These are phyloP conservation scores for Ganoderma lucidum DNA, from an alignment of 1,284 basidiomycete species.

Conservation along the genomic window DNA sequence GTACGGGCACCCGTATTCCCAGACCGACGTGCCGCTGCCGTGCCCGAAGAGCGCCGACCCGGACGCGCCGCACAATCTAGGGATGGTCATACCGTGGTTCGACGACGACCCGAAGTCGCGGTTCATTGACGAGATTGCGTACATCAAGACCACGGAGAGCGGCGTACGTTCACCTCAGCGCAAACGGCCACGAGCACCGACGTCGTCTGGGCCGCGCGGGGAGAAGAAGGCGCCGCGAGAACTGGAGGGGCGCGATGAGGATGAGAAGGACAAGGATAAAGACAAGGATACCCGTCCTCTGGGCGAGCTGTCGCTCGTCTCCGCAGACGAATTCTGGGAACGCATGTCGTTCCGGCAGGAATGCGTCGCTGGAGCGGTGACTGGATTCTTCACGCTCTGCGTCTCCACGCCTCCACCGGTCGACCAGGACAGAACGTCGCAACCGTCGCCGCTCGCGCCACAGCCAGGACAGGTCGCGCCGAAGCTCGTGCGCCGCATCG, in stretches of 20 bases:
- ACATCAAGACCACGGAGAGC: slow-evolving; percentile 64
- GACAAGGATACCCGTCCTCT: slow-evolving; percentile 28
- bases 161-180: slow-evolving; percentile 66
- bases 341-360: slow-evolving; percentile 95
- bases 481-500: slow-evolving; percentile 72
- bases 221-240: slow-evolving; percentile 10
- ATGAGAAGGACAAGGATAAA: slow-evolving; percentile 41
- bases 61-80: slow-evolving; percentile 57
- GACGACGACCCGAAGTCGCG: slow-evolving; percentile 94
- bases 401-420: slow-evolving; percentile 33
- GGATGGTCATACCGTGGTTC: slow-evolving; percentile 84
- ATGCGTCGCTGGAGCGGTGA: slow-evolving; percentile 85
- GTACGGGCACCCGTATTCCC: slow-evolving; percentile 82
- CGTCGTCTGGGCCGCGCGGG: slow-evolving; percentile 16
- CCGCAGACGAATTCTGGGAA: slow-evolving; percentile 90
- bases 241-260: slow-evolving; percentile 40
- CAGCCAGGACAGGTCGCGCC: slow-evolving; percentile 68
- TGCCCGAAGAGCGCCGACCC: slow-evolving; percentile 50
- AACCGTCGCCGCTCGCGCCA: slow-evolving; percentile 55
- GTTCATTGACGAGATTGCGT: slow-evolving; percentile 88
- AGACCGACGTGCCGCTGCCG: slow-evolving; percentile 64
- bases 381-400: slow-evolving; percentile 86
- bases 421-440: slow-evolving; percentile 29
- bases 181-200: slow-evolving; percentile 51
- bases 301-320: slow-evolving; percentile 64